Percentiles rank a stretch among this genome's conserved stretches.
Conservation (phyloP, 169 alveolate species). For the Theileria annulata region DNA sequence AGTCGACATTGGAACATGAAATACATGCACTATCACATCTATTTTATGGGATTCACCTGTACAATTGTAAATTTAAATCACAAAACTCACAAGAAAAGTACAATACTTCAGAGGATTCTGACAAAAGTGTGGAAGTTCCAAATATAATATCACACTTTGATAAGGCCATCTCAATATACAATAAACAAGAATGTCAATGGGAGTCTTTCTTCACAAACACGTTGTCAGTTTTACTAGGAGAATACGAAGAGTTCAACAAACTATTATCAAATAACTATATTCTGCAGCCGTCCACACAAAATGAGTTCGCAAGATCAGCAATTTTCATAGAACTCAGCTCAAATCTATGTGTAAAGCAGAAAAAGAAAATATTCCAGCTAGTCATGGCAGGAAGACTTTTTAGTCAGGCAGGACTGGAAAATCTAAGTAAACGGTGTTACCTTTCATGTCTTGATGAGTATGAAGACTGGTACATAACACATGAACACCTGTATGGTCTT, state of each 20-base stretch:
- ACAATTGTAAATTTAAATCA: neutral
- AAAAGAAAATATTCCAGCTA: constrained; percentile 39
- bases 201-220: constrained; percentile 40
- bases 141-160: constrained; percentile 39
- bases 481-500: constrained; percentile 46
- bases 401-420: constrained; percentile 41
- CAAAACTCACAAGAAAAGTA: neutral
- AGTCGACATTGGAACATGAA: constrained; percentile 45
- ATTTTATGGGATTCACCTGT: constrained; percentile 24
- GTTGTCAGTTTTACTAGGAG: constrained; percentile 29
- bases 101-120: neutral
- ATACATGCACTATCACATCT: constrained; percentile 51
- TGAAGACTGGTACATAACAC: constrained; percentile 47
- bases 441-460: constrained; percentile 35
- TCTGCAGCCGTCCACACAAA: constrained; percentile 33
- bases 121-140: neutral
- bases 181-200: constrained; percentile 22
- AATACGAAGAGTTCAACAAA: constrained; percentile 28
- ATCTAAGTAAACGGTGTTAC: constrained; percentile 56
- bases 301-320: constrained; percentile 58
- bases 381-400: constrained; percentile 66
- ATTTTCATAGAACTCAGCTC: constrained; percentile 53
- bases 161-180: constrained; percentile 28
- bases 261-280: constrained; percentile 33
- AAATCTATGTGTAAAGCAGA: constrained; percentile 4